Evolutionary conservation across 2,329 filamentous ascomycete genomes (phyloP).

Genomic region (Monosporascus sp.): DNA sequence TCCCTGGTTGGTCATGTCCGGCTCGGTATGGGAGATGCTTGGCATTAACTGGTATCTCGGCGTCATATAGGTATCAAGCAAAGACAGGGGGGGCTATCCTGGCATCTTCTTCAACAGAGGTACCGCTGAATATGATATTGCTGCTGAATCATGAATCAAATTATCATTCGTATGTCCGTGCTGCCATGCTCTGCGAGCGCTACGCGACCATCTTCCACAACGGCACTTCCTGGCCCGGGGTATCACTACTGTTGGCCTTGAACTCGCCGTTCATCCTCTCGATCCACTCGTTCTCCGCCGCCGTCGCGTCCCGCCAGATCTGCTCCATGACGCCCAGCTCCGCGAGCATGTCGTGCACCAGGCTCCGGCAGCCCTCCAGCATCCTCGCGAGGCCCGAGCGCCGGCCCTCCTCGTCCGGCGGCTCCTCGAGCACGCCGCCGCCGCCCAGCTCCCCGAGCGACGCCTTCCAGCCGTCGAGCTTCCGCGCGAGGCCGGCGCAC

Average conservation of each 20-base stretch:
- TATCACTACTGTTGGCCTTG: constrained; percentile 29
- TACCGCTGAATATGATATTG: too few relatives aligned
- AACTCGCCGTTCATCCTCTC: constrained; percentile 43
- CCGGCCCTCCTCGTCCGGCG: constrained; percentile 2
- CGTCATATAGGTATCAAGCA: not conserved
- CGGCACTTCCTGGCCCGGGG: constrained; percentile 18
- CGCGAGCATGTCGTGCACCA: constrained; percentile 56
- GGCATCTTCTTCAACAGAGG: too few relatives aligned
- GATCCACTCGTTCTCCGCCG: constrained; percentile 56
- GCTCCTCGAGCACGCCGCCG: constrained; percentile 9
- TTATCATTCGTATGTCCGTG: too few relatives aligned
- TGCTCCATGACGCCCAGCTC: constrained; percentile 59
- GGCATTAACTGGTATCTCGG: too few relatives aligned
- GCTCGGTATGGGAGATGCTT: too few relatives aligned
- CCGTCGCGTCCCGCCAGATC: constrained; percentile 54
- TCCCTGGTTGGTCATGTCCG: too few relatives aligned
- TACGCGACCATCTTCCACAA: constrained; percentile 24
- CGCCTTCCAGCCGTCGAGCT: constrained; percentile 50
- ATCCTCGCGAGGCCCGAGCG: constrained; percentile 21
- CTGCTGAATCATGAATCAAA: too few relatives aligned
- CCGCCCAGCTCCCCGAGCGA: constrained; percentile 42
- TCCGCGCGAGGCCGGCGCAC: constrained; percentile 44
- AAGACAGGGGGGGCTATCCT: too few relatives aligned
- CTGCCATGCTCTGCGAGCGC: not conserved
- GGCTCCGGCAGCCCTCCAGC: constrained; percentile 23